phyloP scores from a whole-genome alignment of 2,329 filamentous ascomycete species.

The Epichloe brachyelytri region DNA sequence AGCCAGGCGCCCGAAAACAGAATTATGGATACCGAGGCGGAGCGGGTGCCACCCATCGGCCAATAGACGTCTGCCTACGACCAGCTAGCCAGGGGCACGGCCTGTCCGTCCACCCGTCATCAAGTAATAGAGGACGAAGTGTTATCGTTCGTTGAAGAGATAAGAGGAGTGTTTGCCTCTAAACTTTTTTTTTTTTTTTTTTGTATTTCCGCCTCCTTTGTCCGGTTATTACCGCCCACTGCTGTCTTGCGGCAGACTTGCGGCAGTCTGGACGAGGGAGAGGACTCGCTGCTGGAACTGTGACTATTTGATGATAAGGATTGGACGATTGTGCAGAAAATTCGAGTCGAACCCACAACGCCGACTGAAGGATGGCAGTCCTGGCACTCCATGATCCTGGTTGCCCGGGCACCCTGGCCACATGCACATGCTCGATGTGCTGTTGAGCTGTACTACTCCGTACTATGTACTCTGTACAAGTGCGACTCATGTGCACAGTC shows the following conservation, averaged over 20 bases:
- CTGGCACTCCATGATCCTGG: not conserved
- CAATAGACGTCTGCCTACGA: not conserved
- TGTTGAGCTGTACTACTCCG: no score
- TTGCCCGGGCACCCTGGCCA: no score
- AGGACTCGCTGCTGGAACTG: not conserved
- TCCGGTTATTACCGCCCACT: no score
- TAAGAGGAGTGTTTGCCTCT: no score
- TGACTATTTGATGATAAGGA: not conserved
- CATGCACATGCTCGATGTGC: not conserved
- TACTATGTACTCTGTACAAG: not conserved
- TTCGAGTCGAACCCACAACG: not conserved
- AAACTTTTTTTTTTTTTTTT: no score
- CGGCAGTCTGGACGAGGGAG: no score
- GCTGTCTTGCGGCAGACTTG: no score
- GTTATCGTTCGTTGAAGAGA: no score
- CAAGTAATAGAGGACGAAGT: not conserved
- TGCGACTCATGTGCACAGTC: not conserved
- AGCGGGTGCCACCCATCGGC: not conserved
- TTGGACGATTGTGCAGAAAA: not conserved
- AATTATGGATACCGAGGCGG: not conserved
- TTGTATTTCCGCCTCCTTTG: no score
- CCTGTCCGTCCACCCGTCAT: not conserved
- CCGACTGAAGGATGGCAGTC: not conserved
- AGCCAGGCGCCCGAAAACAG: not conserved
- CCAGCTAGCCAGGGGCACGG: not conserved